Evolutionary conservation across 495 filamentous ascomycete species (phyloP).

Genomic region (Lophiostoma macrostomum): DNA sequence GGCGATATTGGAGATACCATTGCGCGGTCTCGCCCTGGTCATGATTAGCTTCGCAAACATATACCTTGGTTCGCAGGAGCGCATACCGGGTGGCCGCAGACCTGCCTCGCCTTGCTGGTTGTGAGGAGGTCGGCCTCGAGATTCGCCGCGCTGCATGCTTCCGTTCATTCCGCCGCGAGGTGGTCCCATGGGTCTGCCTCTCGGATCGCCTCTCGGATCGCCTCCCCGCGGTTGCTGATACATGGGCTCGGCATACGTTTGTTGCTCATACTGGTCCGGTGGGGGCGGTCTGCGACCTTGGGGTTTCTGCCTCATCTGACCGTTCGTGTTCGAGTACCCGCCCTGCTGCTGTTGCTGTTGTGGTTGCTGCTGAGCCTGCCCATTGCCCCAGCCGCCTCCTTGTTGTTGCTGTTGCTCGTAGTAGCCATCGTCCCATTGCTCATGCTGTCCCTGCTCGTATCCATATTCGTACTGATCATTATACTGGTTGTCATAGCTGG

Average conservation of each 20-base stretch:
- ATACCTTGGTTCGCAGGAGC: neutral
- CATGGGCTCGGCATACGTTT: slow-evolving; percentile 15
- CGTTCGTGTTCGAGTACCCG: slow-evolving; percentile 17
- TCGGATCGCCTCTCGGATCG: slow-evolving; percentile 18
- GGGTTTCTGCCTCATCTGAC: slow-evolving; percentile 14
- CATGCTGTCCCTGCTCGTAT: slow-evolving; percentile 44
- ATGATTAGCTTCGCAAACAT: neutral
- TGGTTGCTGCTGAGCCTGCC: too few species aligned
- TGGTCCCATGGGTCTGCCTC: slow-evolving; percentile 20
- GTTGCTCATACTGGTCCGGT: slow-evolving; percentile 19
- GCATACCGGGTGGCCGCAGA: slow-evolving; percentile 36
- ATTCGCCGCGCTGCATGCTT: slow-evolving; percentile 23
- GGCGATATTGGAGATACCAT: slow-evolving; percentile 45
- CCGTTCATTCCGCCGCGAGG: slow-evolving; percentile 5
- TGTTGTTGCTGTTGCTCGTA: slow-evolving; percentile 51
- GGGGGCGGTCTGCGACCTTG: slow-evolving; percentile 23
- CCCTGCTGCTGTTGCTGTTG: slow-evolving; percentile 52
- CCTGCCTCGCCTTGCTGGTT: slow-evolving; percentile 12
- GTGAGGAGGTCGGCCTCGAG: slow-evolving; percentile 8
- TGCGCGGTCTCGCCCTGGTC: slow-evolving; percentile 33
- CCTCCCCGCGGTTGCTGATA: slow-evolving; percentile 21
- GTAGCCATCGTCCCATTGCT: slow-evolving; percentile 49
- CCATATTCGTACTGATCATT: slow-evolving; percentile 40
- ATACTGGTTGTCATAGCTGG: slow-evolving; percentile 26
- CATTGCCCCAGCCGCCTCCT: slow-evolving; percentile 29